A percentile compares a stretch with the other conserved stretches of the same genome.
phyloP scores from a whole-genome alignment of 192 early-diverging fungal genomes.

The Linnemannia elongata region DNA sequence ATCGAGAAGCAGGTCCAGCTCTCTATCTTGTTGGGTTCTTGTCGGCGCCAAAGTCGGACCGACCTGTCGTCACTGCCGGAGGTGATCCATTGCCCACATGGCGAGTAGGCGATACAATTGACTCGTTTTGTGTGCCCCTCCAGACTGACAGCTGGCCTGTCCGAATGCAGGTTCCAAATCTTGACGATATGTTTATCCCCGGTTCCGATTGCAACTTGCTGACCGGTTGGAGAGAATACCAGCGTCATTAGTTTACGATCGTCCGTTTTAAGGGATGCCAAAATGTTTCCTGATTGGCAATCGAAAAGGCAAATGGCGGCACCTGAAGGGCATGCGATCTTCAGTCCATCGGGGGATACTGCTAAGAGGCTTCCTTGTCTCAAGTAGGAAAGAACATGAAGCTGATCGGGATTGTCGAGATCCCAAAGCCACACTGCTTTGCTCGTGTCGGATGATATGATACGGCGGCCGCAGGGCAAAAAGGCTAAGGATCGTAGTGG shows the following conservation, averaged over 20 bases:
- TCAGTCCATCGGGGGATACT: background rate
- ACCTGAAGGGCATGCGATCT: background rate
- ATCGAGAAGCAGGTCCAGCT: background rate
- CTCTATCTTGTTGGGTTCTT: background rate
- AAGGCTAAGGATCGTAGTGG: background rate
- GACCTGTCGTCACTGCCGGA: slow-evolving; percentile 1
- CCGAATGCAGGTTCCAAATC: background rate
- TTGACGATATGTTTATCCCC: background rate
- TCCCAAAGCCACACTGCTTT: background rate
- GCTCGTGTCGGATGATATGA: background rate
- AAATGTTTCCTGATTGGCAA: background rate
- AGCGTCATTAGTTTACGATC: background rate
- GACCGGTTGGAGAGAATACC: background rate
- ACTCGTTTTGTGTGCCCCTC: background rate
- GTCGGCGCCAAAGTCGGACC: background rate
- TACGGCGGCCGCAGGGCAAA: background rate
- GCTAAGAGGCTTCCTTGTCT: too few relatives aligned
- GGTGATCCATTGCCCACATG: background rate
- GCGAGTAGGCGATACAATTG: background rate
- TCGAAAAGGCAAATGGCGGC: background rate
- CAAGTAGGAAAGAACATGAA: background rate
- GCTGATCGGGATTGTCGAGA: background rate
- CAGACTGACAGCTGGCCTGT: background rate
- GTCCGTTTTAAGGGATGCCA: background rate
- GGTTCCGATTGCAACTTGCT: background rate